Evolutionary conservation across 257 asterid species (phyloP), one percentile per base, ranked within the genome.

Genomic region (Hygrophila difformis): DNA sequence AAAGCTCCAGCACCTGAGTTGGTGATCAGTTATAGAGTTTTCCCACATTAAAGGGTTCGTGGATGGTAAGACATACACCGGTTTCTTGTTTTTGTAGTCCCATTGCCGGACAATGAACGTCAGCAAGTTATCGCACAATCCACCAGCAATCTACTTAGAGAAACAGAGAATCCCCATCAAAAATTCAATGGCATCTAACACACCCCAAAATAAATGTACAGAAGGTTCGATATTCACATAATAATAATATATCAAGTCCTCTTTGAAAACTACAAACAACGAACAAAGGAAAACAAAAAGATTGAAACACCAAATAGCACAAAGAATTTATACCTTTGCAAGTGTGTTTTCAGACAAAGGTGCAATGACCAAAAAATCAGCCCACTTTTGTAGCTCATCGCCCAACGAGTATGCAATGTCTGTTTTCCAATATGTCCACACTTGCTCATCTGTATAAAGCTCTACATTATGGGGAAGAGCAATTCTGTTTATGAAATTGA

Each of bases 281-380:
- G n/a, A n/a, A n/a, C n/a, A n/a, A n/a, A n/a, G n/a, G n/a, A n/a
- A n/a, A n/a, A n/a, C n/a, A n/a, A n/a, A n/a, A 26, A 26, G 31
- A 8, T 8, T 8, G 4, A 3, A 3, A 26, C n/a, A n/a, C n/a
- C 31, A 26, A 3, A 3, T 3, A 3, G 31, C 7, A 5, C 31
- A 26, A 3, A 26, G 31, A 3, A 0, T 26, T 0, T 26, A 8
- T 65, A 87, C 95, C 97, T 87, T 83, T 63, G 73, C 95, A 53
- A 88, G 97, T 18, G 97, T 88, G 70, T 88, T 84, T 41, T 95
- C 95, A 4, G 97, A 88, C 56, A 88, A 64, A 24, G 95, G 97
- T 12, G 95, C 95, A 22, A 88, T 84, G 56, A 88, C 79, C 95
- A 84, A 81, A 26, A 81, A 69, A 61, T 88, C 97, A 47, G 93